Conservation (phyloP, 495 filamentous ascomycete genomes). For the Daldinia decipiens region DNA sequence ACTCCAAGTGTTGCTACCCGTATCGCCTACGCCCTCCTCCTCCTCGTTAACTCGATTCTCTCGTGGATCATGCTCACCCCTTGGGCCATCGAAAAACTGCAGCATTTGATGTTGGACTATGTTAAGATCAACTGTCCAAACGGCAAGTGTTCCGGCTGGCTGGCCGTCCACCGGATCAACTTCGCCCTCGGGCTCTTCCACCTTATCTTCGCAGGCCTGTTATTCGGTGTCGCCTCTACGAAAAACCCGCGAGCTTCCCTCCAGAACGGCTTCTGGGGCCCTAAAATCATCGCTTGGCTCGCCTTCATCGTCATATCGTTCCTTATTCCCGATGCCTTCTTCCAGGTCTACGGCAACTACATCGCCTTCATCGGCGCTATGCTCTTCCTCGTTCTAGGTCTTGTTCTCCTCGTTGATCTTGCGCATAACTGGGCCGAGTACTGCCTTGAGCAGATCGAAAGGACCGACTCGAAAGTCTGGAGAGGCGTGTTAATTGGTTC, state of each 20-base stretch:
- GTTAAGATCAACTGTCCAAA: slow-evolving; percentile 91
- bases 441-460: slow-evolving; percentile 92
- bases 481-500: slow-evolving; percentile 87
- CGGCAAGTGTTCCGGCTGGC: slow-evolving; percentile 92
- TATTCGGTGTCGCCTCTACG: slow-evolving; percentile 88
- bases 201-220: slow-evolving; percentile 79
- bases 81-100: slow-evolving; percentile 95
- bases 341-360: slow-evolving; percentile 95
- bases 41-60: slow-evolving; percentile 93
- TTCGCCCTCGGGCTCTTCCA: slow-evolving; percentile 97
- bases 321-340: slow-evolving; percentile 94
- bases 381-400: slow-evolving; percentile 90
- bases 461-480: slow-evolving; percentile 85
- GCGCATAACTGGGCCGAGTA: slow-evolving; percentile 98
- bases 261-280: slow-evolving; percentile 95
- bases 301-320: slow-evolving; percentile 88
- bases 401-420: slow-evolving; percentile 93
- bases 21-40: slow-evolving; percentile 96
- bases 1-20: slow-evolving; percentile 84
- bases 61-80: slow-evolving; percentile 99
- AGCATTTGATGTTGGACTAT: slow-evolving; percentile 91
- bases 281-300: slow-evolving; percentile 79
- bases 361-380: slow-evolving; percentile 88
- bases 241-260: slow-evolving; percentile 86
- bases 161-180: slow-evolving; percentile 96